Conservation (phyloP, 192 early-diverging fungal species). For the Podila verticillata region DNA sequence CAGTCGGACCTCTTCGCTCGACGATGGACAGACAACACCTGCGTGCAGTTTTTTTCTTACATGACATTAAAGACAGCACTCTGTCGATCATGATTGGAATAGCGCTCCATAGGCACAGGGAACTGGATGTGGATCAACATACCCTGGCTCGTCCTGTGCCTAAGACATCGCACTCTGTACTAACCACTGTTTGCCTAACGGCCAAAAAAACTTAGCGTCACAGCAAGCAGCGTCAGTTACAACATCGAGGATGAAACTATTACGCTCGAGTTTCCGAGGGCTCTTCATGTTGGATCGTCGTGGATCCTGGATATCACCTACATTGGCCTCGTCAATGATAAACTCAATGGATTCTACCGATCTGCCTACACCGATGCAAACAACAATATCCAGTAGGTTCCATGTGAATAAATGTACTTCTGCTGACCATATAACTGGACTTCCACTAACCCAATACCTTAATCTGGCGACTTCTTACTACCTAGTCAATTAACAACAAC, state of each 20-base stretch:
- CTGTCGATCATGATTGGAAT: too few species aligned
- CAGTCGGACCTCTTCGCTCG: too few species aligned
- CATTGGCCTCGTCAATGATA: conserved; percentile 71
- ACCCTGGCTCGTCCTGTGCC: too few species aligned
- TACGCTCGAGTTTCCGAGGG: conserved; percentile 57
- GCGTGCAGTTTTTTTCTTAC: too few species aligned
- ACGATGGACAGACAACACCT: too few species aligned
- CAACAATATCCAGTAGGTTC: conserved; percentile 58
- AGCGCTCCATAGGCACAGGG: too few species aligned
- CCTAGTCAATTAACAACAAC: conserved; percentile 86
- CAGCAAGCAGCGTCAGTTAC: conserved; percentile 48
- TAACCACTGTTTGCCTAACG: too few species aligned
- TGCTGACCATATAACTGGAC: background rate
- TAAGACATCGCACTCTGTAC: too few species aligned
- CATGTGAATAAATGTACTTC: background rate
- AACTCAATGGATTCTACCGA: conserved; percentile 90
- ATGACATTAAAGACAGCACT: too few species aligned
- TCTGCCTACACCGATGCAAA: conserved; percentile 73
- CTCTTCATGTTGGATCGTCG: conserved; percentile 55
- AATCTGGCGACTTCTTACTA: background rate
- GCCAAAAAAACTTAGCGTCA: conserved; percentile 10
- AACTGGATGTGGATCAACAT: too few species aligned
- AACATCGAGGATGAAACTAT: conserved; percentile 45
- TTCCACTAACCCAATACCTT: background rate
- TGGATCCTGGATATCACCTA: conserved; percentile 62